A percentile compares a stretch with the other conserved stretches of the same genome.
phyloP scores from a whole-genome alignment of 2,329 filamentous ascomycete species.

The Ilyonectria robusta region DNA sequence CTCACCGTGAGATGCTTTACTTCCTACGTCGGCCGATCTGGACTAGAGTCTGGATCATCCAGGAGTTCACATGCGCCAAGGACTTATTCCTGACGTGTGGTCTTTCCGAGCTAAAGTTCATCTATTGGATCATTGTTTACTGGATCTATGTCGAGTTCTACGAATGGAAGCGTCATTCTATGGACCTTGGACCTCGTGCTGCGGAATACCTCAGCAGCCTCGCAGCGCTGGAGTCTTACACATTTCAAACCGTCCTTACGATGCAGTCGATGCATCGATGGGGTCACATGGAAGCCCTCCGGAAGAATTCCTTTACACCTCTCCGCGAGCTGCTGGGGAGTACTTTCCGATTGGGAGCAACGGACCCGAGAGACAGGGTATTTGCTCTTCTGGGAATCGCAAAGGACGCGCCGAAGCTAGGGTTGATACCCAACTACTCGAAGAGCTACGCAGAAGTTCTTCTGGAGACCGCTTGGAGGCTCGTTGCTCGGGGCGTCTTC shows the following conservation, averaged over 20 bases:
- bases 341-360: neutral
- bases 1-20: neutral
- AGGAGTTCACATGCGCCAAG: neutral
- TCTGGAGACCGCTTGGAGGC: neutral
- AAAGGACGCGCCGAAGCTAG: neutral
- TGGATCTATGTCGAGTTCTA: neutral
- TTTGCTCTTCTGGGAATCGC: neutral
- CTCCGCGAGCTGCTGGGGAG: neutral
- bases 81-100: neutral
- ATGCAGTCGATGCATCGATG: neutral
- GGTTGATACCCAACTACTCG: neutral
- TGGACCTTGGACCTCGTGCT: neutral
- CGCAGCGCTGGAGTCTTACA: neutral
- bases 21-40: neutral
- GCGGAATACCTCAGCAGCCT: neutral
- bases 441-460: neutral
- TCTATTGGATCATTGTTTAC: neutral
- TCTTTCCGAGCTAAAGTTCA: neutral
- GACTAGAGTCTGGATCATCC: neutral
- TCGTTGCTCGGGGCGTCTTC: neutral
- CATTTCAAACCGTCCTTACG: neutral
- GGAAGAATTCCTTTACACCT: neutral
- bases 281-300: neutral
- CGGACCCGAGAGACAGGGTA: neutral
- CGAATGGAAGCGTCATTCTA: neutral